phyloP scores from a whole-genome alignment of 108 stramenopile genomes.

The Fistulifera pelliculosa region DNA sequence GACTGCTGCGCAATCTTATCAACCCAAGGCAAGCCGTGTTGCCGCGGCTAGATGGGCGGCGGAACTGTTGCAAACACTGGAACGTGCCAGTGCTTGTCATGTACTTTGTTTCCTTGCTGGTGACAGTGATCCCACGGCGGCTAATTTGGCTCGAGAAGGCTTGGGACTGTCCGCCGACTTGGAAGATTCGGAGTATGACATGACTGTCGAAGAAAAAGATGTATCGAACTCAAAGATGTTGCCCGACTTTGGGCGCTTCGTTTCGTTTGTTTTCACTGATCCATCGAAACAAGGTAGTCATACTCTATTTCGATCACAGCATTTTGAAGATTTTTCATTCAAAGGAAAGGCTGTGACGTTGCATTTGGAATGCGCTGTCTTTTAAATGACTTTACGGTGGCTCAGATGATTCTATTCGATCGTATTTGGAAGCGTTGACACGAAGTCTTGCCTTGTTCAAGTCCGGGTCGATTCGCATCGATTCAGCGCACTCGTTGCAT shows the following conservation, averaged over 20 bases:
- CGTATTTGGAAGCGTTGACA: slow-evolving; percentile 32
- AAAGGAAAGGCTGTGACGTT: slow-evolving; percentile 49
- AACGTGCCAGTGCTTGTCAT: slow-evolving; percentile 49
- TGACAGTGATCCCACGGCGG: slow-evolving; percentile 62
- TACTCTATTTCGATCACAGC: slow-evolving; percentile 17
- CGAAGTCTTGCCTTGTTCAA: slow-evolving; percentile 22
- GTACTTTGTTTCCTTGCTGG: slow-evolving; percentile 70
- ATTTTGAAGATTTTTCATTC: slow-evolving; percentile 44
- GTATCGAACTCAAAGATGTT: slow-evolving; percentile 1
- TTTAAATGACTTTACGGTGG: slow-evolving; percentile 52
- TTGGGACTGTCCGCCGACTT: slow-evolving; percentile 33
- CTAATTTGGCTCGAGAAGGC: slow-evolving; percentile 51
- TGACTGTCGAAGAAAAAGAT: background rate
- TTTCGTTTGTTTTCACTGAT: slow-evolving; percentile 25
- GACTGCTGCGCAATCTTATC: slow-evolving; percentile 38
- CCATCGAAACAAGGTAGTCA: background rate
- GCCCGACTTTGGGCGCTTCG: slow-evolving; percentile 44
- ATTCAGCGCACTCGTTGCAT: background rate
- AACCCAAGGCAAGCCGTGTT: slow-evolving; percentile 64
- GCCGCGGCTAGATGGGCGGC: slow-evolving; percentile 68
- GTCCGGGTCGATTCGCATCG: background rate
- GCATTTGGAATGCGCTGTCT: slow-evolving; percentile 54
- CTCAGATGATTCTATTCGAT: slow-evolving; percentile 33
- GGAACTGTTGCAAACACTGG: slow-evolving; percentile 43
- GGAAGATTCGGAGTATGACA: slow-evolving; percentile 19